Evolutionary conservation across 345 rosid genomes (phyloP).

Genomic region (Balakata baccata): DNA sequence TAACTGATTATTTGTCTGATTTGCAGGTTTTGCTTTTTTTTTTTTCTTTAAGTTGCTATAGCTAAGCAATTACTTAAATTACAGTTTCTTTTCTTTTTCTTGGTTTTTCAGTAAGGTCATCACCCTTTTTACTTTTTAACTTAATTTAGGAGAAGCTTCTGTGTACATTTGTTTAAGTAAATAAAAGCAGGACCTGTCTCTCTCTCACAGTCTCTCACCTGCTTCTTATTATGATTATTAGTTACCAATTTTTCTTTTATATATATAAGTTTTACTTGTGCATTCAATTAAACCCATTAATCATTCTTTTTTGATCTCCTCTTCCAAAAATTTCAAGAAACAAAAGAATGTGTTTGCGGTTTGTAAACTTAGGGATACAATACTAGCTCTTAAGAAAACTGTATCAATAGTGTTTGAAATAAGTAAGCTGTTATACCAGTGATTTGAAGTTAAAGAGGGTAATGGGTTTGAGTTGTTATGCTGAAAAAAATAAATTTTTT

Average conservation of each 20-base stretch:
- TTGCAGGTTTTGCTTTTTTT: not conserved
- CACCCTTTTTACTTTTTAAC: not conserved
- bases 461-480: no score
- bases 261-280: not conserved
- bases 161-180: slow-evolving; percentile 1
- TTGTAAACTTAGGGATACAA: no score
- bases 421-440: no score
- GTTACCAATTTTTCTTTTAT: not conserved
- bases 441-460: not conserved
- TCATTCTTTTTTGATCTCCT: no score
- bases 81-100: not conserved
- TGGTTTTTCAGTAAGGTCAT: slow-evolving; percentile 4
- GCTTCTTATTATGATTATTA: not conserved
- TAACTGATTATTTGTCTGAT: not conserved
- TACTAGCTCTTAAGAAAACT: no score
- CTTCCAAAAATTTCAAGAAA: no score
- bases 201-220: not conserved
- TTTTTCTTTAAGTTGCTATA: not conserved
- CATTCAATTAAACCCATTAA: not conserved
- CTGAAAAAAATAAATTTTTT: no score
- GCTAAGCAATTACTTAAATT: not conserved
- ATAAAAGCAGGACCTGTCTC: slow-evolving; percentile 3
- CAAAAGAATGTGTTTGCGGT: no score
- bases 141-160: not conserved
- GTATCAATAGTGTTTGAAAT: not conserved